A percentile compares a stretch with the other conserved stretches of the same genome.
These are phyloP conservation scores for Acacia acuminata DNA, from an alignment of 306 rosid species.

Conservation along the genomic window DNA sequence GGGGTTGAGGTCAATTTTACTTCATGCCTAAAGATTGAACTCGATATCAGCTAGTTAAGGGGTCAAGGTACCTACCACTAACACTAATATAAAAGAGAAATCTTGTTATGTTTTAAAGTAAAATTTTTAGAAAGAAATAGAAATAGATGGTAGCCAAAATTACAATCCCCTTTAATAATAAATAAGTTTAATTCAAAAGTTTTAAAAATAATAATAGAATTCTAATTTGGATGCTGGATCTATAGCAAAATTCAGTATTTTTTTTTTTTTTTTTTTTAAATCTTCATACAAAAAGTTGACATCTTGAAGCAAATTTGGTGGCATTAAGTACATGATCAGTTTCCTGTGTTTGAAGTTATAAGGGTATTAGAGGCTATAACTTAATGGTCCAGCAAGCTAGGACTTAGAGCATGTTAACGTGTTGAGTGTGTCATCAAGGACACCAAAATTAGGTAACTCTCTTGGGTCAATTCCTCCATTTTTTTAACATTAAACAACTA, in stretches of 20 bases:
- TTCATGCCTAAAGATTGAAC: too few relatives aligned
- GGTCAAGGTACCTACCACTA: too few relatives aligned
- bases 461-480: neutral
- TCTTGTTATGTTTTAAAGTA: neutral
- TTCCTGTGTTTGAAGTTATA: neutral
- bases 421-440: neutral
- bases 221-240: neutral
- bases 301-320: neutral
- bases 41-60: too few relatives aligned
- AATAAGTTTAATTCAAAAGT: neutral
- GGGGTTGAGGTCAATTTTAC: too few relatives aligned
- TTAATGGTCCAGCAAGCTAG: neutral
- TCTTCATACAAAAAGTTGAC: neutral
- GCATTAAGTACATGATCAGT: neutral
- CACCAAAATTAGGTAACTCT: neutral
- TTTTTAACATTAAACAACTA: neutral
- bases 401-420: neutral
- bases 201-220: neutral
- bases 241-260: neutral
- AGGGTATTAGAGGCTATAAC: neutral
- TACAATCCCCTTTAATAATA: neutral
- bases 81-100: neutral
- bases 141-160: neutral
- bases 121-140: neutral
- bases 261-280: neutral